Evolutionary conservation across 2,329 filamentous ascomycete genomes (phyloP).

Genomic region (Penicillium sp.): DNA sequence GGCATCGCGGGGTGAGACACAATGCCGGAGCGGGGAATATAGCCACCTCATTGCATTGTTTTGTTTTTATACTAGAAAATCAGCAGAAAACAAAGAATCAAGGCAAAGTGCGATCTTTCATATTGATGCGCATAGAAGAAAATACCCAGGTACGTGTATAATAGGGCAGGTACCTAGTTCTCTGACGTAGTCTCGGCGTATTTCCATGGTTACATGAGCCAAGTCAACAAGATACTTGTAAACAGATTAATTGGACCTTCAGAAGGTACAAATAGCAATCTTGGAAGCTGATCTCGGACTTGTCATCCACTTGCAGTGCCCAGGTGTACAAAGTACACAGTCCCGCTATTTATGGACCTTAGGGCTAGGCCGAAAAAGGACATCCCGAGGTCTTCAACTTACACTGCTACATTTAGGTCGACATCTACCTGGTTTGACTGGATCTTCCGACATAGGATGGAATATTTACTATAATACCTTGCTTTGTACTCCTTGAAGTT

Average conservation of each 20-base stretch:
- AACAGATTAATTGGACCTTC: too few relatives aligned
- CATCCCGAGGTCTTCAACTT: not conserved
- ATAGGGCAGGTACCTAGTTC: not conserved
- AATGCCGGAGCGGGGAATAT: not conserved
- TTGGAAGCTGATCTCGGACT: too few relatives aligned
- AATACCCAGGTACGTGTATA: not conserved
- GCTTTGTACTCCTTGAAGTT: too few relatives aligned
- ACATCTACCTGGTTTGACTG: too few relatives aligned
- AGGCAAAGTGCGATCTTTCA: not conserved
- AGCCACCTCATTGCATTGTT: slow-evolving; percentile 9
- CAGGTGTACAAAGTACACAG: not conserved
- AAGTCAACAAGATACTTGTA: not conserved
- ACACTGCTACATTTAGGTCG: not conserved
- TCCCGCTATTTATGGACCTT: not conserved
- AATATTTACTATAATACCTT: too few relatives aligned
- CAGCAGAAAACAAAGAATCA: too few relatives aligned
- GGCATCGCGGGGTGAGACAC: not conserved
- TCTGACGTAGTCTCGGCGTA: slow-evolving; percentile 1
- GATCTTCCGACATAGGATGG: too few relatives aligned
- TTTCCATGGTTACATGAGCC: slow-evolving; percentile 1
- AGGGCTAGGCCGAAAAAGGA: not conserved
- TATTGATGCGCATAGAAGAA: not conserved
- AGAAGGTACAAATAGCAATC: too few relatives aligned
- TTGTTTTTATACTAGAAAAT: not conserved
- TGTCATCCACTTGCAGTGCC: too few relatives aligned